Evolutionary conservation across 2,329 filamentous ascomycete species (phyloP).

Genomic region (Fusarium hostae): DNA sequence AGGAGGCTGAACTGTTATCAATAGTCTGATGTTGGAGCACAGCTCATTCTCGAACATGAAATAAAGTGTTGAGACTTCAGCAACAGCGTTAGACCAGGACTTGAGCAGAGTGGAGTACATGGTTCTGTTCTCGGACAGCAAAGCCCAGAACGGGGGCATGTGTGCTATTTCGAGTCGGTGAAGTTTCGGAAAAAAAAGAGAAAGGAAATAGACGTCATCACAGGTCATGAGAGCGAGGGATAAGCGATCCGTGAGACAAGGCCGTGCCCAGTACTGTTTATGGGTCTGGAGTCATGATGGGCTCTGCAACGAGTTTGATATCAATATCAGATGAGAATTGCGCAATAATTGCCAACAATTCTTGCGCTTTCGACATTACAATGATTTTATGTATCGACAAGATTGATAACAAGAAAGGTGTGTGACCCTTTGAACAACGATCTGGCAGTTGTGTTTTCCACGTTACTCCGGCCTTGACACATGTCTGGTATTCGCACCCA

Average conservation of each 20-base stretch:
- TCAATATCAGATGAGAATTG: background rate
- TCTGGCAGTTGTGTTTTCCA: conserved; percentile 38
- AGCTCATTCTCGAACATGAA: background rate
- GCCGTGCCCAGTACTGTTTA: conserved; percentile 11
- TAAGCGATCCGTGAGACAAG: conserved; percentile 24
- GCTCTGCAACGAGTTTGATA: background rate
- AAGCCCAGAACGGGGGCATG: conserved; percentile 27
- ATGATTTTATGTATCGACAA: conserved; percentile 8
- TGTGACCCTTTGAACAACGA: conserved; percentile 11
- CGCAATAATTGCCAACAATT: background rate
- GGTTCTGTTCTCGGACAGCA: background rate
- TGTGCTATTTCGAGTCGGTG: conserved; percentile 41
- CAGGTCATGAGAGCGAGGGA: conserved; percentile 14
- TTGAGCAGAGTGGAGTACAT: conserved; percentile 13
- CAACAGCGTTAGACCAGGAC: background rate
- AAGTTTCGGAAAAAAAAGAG: conserved; percentile 43
- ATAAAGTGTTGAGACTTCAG: background rate
- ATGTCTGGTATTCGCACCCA: conserved; percentile 25
- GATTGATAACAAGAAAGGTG: conserved; percentile 42
- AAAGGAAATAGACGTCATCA: conserved; percentile 35
- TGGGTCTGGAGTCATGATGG: background rate
- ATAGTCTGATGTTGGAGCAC: background rate
- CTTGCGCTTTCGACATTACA: background rate
- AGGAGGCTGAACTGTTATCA: background rate
- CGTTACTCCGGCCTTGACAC: conserved; percentile 29